A percentile compares a stretch with the other conserved stretches of the same genome.
Evolutionary conservation across 139 green algal genomes (phyloP).

Genomic region (Bryopsis sp.): DNA sequence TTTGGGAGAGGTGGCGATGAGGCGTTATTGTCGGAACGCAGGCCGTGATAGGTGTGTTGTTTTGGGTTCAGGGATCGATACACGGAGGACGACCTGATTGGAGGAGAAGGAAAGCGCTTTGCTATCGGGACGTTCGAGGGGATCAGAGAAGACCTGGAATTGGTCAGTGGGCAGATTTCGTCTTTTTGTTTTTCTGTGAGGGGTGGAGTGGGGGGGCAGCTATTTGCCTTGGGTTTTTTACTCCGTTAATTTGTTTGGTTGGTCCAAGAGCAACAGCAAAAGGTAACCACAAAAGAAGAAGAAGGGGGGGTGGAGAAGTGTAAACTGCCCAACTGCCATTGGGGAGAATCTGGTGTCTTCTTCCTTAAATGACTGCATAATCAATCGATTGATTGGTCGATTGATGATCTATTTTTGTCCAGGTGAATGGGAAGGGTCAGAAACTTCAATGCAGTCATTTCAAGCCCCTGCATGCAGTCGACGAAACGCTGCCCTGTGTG

Average conservation of each 20-base stretch:
- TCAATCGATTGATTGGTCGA: too few relatives aligned
- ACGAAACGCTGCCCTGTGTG: constrained; percentile 52
- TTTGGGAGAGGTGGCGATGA: background rate
- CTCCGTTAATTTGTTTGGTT: too few relatives aligned
- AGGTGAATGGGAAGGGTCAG: constrained; percentile 57
- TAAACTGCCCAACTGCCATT: constrained; percentile 12
- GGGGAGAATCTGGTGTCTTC: background rate
- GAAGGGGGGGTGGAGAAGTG: background rate
- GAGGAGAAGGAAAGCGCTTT: constrained; percentile 38
- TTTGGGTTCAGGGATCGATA: constrained; percentile 46
- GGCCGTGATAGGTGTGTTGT: background rate
- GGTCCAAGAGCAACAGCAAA: too few relatives aligned
- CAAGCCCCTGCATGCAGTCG: constrained; percentile 32
- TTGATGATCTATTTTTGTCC: constrained; percentile 10
- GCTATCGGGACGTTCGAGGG: constrained; percentile 31
- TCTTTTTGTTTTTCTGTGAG: background rate
- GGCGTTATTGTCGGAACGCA: background rate
- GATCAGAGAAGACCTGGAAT: constrained; percentile 40
- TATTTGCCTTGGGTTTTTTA: background rate
- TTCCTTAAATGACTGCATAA: too few relatives aligned
- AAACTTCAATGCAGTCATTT: constrained; percentile 67
- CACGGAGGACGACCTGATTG: constrained; percentile 41
- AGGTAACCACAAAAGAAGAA: too few relatives aligned
- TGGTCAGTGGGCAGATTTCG: constrained; percentile 17
- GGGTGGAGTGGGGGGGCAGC: background rate